Evolutionary conservation across 2,329 filamentous ascomycete genomes (phyloP).

Genomic region (Coniella lustricola): DNA sequence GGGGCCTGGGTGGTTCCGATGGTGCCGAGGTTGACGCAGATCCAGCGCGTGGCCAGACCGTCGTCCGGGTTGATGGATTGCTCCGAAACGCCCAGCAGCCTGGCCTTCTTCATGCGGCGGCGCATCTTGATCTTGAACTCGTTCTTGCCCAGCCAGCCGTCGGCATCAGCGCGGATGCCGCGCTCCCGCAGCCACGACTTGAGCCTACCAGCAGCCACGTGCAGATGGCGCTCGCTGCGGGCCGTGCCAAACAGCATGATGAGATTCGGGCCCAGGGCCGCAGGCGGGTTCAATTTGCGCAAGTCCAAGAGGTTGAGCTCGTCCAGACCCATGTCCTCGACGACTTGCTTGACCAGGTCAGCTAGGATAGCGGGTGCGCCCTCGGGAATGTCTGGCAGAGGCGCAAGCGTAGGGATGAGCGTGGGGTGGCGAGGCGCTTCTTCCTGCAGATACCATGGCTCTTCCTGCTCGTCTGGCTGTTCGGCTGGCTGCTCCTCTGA

Average conservation of each 20-base stretch:
- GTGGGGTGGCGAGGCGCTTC: slow-evolving; percentile 49
- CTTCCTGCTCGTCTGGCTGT: slow-evolving; percentile 17
- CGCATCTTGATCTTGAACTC: slow-evolving; percentile 84
- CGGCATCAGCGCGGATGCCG: slow-evolving; percentile 68
- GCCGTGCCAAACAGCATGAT: slow-evolving; percentile 92
- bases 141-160: slow-evolving; percentile 82
- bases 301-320: slow-evolving; percentile 75
- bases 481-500: no score
- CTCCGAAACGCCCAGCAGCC: slow-evolving; percentile 68
- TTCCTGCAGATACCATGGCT: slow-evolving; percentile 77
- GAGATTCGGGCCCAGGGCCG: slow-evolving; percentile 79
- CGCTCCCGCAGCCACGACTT: slow-evolving; percentile 78
- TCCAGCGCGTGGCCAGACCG: slow-evolving; percentile 88
- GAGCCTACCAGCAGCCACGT: slow-evolving; percentile 83
- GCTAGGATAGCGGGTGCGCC: slow-evolving; percentile 65
- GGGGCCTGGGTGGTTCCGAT: slow-evolving; percentile 51
- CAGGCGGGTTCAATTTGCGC: slow-evolving; percentile 74
- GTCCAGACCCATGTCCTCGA: slow-evolving; percentile 80
- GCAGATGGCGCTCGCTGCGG: slow-evolving; percentile 86
- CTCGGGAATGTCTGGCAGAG: slow-evolving; percentile 50
- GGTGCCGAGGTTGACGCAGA: slow-evolving; percentile 82
- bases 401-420: slow-evolving; percentile 37
- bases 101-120: slow-evolving; percentile 72
- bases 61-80: slow-evolving; percentile 63
- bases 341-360: slow-evolving; percentile 69